phyloP scores from a whole-genome alignment of 371 early-diverging fungal genomes.

The Funneliformis caledonium region DNA sequence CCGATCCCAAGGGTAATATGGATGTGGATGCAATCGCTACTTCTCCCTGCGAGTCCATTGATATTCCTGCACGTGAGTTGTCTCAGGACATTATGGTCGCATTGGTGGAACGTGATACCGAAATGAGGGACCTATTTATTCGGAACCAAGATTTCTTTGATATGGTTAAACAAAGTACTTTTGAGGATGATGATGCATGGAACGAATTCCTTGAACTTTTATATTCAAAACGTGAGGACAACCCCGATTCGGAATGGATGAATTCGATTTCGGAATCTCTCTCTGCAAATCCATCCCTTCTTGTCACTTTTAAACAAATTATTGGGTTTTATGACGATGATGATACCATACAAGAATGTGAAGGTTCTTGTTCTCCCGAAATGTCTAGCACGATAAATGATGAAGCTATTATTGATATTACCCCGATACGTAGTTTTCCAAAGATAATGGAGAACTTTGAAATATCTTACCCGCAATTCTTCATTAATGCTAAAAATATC shows the following conservation, averaged over 20 bases:
- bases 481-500: constrained; percentile 48
- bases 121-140: constrained; percentile 5
- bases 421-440: constrained; percentile 47
- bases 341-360: not conserved
- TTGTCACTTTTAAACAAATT: constrained; percentile 53
- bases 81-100: not conserved
- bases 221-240: constrained; percentile 50
- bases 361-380: not conserved
- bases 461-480: constrained; percentile 47
- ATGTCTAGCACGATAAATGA: constrained; percentile 31
- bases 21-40: not conserved
- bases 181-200: constrained; percentile 43
- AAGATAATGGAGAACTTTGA: constrained; percentile 46
- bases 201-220: constrained; percentile 48
- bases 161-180: constrained; percentile 15
- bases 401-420: constrained; percentile 37
- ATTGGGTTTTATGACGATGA: constrained; percentile 50
- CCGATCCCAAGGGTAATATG: not conserved
- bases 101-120: constrained; percentile 19
- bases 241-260: constrained; percentile 52
- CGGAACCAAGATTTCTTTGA: constrained; percentile 13
- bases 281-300: constrained; percentile 51
- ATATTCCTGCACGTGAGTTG: not conserved
- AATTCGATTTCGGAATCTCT: constrained; percentile 49
- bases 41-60: not conserved